Conservation (phyloP, 1,139 yeast genomes). For the Zygoascus sp. region DNA sequence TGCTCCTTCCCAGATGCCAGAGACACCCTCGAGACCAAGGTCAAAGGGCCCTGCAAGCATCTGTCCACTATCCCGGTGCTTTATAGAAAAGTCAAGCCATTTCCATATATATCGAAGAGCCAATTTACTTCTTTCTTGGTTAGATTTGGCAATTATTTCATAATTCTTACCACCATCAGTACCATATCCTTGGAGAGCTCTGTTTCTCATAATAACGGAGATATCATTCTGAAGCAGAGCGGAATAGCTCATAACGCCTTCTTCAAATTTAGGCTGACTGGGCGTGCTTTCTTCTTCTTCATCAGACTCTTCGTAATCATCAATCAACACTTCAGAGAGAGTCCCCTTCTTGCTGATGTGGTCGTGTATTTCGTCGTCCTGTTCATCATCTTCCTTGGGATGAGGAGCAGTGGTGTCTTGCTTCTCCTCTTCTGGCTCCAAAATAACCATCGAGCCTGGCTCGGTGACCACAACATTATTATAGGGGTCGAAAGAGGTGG, state of each 20-base stretch:
- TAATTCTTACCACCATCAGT: slow-evolving; percentile 64
- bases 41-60: slow-evolving; percentile 69
- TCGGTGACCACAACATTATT: slow-evolving; percentile 70
- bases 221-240: slow-evolving; percentile 33
- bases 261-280: slow-evolving; percentile 30
- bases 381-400: neutral
- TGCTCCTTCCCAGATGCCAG: slow-evolving; percentile 85
- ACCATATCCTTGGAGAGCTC: slow-evolving; percentile 74
- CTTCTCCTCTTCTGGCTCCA: slow-evolving; percentile 14
- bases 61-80: slow-evolving; percentile 61
- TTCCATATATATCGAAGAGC: slow-evolving; percentile 79
- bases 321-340: slow-evolving; percentile 12
- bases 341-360: neutral
- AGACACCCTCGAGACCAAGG: slow-evolving; percentile 81
- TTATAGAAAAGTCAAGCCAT: slow-evolving; percentile 74
- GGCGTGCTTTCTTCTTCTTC: slow-evolving; percentile 20
- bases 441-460: slow-evolving; percentile 47
- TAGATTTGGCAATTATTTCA: slow-evolving; percentile 44
- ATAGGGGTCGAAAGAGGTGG: slow-evolving; percentile 60
- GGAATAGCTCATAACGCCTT: slow-evolving; percentile 24
- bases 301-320: slow-evolving; percentile 22
- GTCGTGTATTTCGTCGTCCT: slow-evolving; percentile 12
- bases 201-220: slow-evolving; percentile 48
- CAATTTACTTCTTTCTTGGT: slow-evolving; percentile 43
- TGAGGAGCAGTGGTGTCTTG: neutral